phyloP scores from a whole-genome alignment of 805 yeast species.

The Geotrichum ghanense region DNA sequence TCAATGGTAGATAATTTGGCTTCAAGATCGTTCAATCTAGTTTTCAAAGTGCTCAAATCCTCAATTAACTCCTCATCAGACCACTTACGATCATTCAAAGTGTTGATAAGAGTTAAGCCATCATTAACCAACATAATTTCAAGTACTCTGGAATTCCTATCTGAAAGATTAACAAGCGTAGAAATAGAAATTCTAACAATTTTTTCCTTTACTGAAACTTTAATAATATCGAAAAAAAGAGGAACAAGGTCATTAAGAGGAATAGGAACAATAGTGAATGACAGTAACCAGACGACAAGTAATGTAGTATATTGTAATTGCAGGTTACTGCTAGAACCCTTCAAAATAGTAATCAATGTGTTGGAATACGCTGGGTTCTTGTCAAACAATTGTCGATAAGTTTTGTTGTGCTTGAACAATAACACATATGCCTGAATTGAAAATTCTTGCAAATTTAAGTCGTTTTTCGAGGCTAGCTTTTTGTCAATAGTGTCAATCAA shows the following conservation, averaged over 20 bases:
- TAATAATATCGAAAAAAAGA: conserved; percentile 42
- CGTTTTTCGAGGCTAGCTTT: conserved; percentile 27
- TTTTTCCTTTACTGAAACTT: conserved; percentile 84
- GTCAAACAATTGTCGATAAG: conserved; percentile 45
- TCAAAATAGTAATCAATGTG: conserved; percentile 36
- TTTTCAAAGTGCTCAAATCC: conserved; percentile 52
- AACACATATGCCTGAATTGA: conserved; percentile 56
- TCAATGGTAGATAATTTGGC: conserved; percentile 81
- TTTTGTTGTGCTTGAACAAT: conserved; percentile 39
- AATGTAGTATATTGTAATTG: conserved; percentile 79
- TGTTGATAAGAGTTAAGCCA: conserved; percentile 56
- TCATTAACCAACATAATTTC: conserved; percentile 61
- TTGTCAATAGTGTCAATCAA: conserved; percentile 16
- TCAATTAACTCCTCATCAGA: conserved; percentile 81
- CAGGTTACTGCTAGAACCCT: conserved; percentile 32
- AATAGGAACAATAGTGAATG: conserved; percentile 52
- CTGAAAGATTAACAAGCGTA: conserved; percentile 35
- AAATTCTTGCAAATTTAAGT: conserved; percentile 44
- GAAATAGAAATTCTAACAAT: conserved; percentile 77
- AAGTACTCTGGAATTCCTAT: conserved; percentile 35
- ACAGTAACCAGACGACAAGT: conserved; percentile 72
- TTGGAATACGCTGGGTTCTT: conserved; percentile 35
- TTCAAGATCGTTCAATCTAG: conserved; percentile 58
- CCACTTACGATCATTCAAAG: conserved; percentile 79
- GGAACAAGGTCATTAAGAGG: conserved; percentile 41